Conservation (phyloP, 768 basidiomycete species). For the Amanita exitialis region DNA sequence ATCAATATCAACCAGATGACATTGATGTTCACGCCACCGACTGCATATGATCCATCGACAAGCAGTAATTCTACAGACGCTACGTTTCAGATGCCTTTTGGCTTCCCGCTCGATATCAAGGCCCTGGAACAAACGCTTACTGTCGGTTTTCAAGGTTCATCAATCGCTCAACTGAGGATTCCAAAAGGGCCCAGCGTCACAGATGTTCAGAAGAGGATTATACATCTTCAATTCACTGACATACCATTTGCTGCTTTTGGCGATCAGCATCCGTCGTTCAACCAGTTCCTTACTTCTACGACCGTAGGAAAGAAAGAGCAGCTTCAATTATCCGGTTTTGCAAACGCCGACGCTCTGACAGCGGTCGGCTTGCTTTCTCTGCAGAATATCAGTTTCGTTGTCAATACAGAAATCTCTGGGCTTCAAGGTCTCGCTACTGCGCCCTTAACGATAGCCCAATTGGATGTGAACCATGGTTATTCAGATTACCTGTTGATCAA, state of each 20-base stretch:
- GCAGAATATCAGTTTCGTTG: conserved; percentile 50
- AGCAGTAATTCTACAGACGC: conserved; percentile 52
- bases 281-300: conserved; percentile 52
- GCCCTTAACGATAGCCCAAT: conserved; percentile 42
- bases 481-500: conserved; percentile 59
- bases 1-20: conserved; percentile 51
- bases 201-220: conserved; percentile 50
- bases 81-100: conserved; percentile 58
- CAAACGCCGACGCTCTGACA: conserved; percentile 50
- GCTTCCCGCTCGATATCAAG: conserved; percentile 59
- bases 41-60: conserved; percentile 47
- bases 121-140: conserved; percentile 51
- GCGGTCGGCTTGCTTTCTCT: conserved; percentile 60
- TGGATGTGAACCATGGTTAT: conserved; percentile 65
- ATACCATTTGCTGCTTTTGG: conserved; percentile 50
- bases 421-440: conserved; percentile 53
- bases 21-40: conserved; percentile 46
- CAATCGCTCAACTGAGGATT: conserved; percentile 51
- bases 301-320: conserved; percentile 36
- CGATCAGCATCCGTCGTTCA: conserved; percentile 40
- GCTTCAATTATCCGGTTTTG: conserved; percentile 43
- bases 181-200: conserved; percentile 49
- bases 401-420: conserved; percentile 49
- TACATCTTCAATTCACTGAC: conserved; percentile 47
- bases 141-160: conserved; percentile 36